Base-by-base conservation (phyloP, 495 filamentous ascomycete genomes). In the Neurospora sp. region DNA sequence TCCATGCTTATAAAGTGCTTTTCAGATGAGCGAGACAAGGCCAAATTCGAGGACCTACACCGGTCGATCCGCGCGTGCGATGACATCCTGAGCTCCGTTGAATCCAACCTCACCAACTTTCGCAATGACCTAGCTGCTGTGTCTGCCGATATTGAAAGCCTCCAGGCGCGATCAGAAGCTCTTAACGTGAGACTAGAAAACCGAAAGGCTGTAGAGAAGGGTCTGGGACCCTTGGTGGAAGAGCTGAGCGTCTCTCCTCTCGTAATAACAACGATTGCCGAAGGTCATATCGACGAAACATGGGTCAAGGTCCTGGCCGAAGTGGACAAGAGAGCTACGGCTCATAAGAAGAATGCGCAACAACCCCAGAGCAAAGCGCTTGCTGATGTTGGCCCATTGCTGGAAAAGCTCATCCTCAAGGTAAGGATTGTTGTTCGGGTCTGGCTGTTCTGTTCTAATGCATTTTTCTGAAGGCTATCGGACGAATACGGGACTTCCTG, bases 31-130 rank as follows among this genome's bases (percentile, higher is more conserved):
- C 86, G 87, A 78, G 94, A 98, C 70, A 92, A 93, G 76, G 87
- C 92, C 74, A 96, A 92, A 75, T 97, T 97, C 75, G 90, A 97
- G 79, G 94, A 97, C 68, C 85, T 99, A 40, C 96, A 98, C 79
- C 89, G 87, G 70, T 94, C 94, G 8, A 98, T 99, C 74, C 79
- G 87, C 80, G 92, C 92, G 39, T 98, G 96, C 79, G 94, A 99
- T 80, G 92, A 97, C 76, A 93, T 99, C 53, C 89, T 98, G 48
- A 91, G 89, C 78, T 97, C 96, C 1, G 94, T 99, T 68, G 95
- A 99, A 81, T 87, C 87, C 20, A 98, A 97, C 78, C 82, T 99
- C 69, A 92, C 92, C 59, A 93, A 91, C 78, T 99, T 99, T 77
- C 94, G 94, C 81, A 91, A 91, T 69, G 96, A 99, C 79, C 86